phyloP scores from a whole-genome alignment of 2,329 filamentous ascomycete genomes.

The Diplocarpon mali region DNA sequence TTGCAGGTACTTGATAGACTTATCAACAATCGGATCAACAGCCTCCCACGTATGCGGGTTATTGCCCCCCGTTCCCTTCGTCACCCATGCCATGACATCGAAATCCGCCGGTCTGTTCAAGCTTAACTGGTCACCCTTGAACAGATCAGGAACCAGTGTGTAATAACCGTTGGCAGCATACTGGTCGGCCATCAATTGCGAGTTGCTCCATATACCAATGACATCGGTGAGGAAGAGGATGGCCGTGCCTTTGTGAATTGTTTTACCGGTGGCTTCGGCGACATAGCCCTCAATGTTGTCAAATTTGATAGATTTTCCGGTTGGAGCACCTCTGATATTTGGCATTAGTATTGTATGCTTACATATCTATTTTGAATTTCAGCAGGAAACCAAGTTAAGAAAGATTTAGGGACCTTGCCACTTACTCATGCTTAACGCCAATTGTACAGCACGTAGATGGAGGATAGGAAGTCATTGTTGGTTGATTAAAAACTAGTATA shows the following conservation, averaged over 20 bases:
- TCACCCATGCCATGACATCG: slow-evolving; percentile 38
- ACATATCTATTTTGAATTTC: not conserved
- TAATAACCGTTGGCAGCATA: slow-evolving; percentile 52
- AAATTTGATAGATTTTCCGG: slow-evolving; percentile 22
- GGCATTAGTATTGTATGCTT: too few species aligned
- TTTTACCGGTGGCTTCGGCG: slow-evolving; percentile 21
- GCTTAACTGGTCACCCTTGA: slow-evolving; percentile 52
- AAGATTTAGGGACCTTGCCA: not conserved
- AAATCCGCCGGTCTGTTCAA: slow-evolving; percentile 37
- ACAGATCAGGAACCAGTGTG: slow-evolving; percentile 55
- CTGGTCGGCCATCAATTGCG: slow-evolving; percentile 60
- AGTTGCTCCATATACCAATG: slow-evolving; percentile 38
- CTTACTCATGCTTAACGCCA: slow-evolving; percentile 27
- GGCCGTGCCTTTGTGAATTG: slow-evolving; percentile 23
- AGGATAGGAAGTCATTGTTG: slow-evolving; percentile 26
- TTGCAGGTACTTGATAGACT: slow-evolving; percentile 46
- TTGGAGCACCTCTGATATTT: slow-evolving; percentile 21
- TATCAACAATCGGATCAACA: slow-evolving; percentile 32
- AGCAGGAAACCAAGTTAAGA: not conserved
- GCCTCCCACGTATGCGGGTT: slow-evolving; percentile 24
- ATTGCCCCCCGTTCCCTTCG: slow-evolving; percentile 23
- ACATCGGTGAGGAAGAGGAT: slow-evolving; percentile 27
- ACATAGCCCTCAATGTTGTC: slow-evolving; percentile 25
- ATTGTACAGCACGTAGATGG: slow-evolving; percentile 26
- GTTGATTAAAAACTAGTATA: not conserved